A percentile compares a stretch with the other conserved stretches of the same genome.
Evolutionary conservation across 208 protist genomes (phyloP).

Genomic region (Acanthamoeba healyi): DNA sequence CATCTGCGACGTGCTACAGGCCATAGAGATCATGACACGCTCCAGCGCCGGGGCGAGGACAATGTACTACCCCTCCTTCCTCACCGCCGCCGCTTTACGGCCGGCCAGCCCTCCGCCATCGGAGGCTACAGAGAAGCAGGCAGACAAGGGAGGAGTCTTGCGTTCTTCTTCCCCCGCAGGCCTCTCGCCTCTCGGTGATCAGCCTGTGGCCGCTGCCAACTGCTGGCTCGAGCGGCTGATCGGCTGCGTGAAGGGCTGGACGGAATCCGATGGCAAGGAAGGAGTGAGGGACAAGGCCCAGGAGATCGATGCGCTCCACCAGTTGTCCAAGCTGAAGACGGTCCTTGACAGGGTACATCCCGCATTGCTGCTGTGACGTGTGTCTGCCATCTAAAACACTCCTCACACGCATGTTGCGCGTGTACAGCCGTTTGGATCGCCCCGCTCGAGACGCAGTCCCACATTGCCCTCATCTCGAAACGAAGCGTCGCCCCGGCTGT

Average conservation of each 20-base stretch:
- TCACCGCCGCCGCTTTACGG: not conserved
- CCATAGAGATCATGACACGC: not conserved
- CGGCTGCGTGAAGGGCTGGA: not conserved
- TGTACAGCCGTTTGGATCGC: not conserved
- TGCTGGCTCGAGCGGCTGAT: constrained; percentile 17
- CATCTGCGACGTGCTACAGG: constrained; percentile 12
- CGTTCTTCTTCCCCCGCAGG: too few relatives aligned
- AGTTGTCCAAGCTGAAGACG: not conserved
- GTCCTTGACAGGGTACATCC: constrained; percentile 1
- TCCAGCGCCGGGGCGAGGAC: not conserved
- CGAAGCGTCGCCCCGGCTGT: not conserved
- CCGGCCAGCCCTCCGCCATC: not conserved
- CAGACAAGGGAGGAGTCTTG: too few relatives aligned
- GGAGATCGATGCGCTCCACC: constrained; percentile 37
- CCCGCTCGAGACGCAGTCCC: not conserved
- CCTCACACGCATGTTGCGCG: not conserved
- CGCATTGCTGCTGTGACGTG: not conserved
- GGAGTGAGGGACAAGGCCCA: not conserved
- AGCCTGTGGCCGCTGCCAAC: not conserved
- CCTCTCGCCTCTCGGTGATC: too few relatives aligned
- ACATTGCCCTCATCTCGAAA: not conserved
- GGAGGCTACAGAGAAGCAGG: not conserved
- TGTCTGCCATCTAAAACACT: too few relatives aligned
- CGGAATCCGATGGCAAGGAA: not conserved
- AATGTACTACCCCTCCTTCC: not conserved